phyloP scores from a whole-genome alignment of 805 yeast genomes.

The Tetrapisispora taiwanensis region DNA sequence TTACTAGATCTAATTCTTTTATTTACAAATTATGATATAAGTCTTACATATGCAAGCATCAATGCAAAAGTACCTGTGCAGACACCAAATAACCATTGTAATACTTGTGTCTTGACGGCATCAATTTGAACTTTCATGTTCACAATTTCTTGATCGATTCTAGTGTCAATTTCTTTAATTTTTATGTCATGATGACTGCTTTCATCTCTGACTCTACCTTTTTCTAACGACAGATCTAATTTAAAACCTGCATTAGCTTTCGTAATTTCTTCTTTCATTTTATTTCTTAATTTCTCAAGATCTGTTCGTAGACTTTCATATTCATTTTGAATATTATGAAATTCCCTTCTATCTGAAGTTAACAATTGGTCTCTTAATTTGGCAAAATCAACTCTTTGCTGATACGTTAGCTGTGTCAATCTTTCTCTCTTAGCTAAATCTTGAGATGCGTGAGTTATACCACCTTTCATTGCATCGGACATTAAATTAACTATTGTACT shows the following conservation, averaged over 20 bases:
- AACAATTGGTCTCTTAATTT: conserved; percentile 87
- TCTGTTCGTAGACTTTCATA: conserved; percentile 78
- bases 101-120: conserved; percentile 88
- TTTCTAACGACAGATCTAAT: conserved; percentile 82
- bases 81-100: conserved; percentile 98
- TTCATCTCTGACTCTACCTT: conserved; percentile 92
- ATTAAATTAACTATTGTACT: conserved; percentile 69
- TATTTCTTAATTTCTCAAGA: conserved; percentile 73
- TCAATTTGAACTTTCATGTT: conserved; percentile 94
- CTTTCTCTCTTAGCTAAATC: conserved; percentile 80
- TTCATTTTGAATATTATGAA: conserved; percentile 70
- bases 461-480: conserved; percentile 66
- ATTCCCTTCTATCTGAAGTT: conserved; percentile 78
- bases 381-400: conserved; percentile 94
- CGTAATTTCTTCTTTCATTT: conserved; percentile 82
- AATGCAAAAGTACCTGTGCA: conserved; percentile 97
- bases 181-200: conserved; percentile 85
- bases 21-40: conserved; percentile 24
- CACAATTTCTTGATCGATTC: conserved; percentile 90
- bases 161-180: conserved; percentile 87
- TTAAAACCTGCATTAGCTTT: conserved; percentile 84
- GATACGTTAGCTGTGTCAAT: conserved; percentile 76
- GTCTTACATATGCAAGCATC: conserved; percentile 80
- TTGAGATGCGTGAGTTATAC: conserved; percentile 61
- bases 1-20: no score